These are phyloP conservation scores for Ophiostoma himal-ulmi DNA, from an alignment of 2,329 filamentous ascomycete genomes.

Conservation along the genomic window DNA sequence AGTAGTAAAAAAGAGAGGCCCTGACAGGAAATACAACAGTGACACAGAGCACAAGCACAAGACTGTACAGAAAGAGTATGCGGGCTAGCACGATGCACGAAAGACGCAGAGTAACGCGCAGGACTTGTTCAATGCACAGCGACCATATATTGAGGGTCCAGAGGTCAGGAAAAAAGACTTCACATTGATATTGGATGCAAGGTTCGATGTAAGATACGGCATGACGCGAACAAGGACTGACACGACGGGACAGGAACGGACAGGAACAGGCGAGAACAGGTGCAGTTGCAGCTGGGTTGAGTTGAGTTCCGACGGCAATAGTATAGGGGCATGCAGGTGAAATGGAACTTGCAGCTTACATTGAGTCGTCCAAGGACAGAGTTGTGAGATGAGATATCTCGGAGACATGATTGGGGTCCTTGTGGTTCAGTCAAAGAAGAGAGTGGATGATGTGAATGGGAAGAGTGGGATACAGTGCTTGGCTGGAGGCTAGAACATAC, in stretches of 20 bases:
- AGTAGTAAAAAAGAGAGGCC: background rate
- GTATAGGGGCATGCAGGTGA: constrained; percentile 10
- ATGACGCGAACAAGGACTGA: background rate
- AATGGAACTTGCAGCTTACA: constrained; percentile 8
- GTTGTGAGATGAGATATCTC: background rate
- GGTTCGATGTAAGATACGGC: background rate
- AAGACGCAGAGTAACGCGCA: background rate
- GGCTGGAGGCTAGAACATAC: constrained; percentile 1
- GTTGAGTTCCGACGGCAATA: background rate
- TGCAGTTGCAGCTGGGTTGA: background rate
- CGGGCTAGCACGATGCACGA: background rate
- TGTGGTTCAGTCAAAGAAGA: background rate
- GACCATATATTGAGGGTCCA: background rate
- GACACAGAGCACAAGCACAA: background rate
- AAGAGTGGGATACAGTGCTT: background rate
- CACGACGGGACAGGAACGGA: background rate
- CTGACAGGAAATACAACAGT: background rate
- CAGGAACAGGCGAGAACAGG: background rate
- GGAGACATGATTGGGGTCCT: background rate
- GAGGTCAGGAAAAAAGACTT: background rate
- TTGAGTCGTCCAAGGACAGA: background rate
- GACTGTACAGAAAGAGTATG: background rate
- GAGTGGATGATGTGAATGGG: background rate
- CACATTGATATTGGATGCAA: background rate
- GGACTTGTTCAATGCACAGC: background rate